These are phyloP conservation scores for Pilasporangium apinafurcum DNA, from an alignment of 352 stramenopile species.

Conservation along the genomic window DNA sequence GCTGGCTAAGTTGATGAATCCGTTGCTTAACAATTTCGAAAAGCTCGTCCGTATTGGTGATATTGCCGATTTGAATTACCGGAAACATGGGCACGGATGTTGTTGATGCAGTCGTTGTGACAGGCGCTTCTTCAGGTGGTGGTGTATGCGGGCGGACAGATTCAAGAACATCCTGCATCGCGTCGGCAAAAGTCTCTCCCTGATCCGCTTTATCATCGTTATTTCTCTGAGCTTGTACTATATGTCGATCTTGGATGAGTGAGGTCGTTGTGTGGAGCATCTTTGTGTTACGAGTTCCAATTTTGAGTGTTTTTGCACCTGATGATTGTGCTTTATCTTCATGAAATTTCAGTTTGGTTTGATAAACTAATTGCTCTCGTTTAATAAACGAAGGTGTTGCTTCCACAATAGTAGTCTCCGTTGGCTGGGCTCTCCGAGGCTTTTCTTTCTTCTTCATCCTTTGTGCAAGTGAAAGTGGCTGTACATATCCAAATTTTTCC, in stretches of 20 bases:
- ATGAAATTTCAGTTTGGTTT: slow-evolving; percentile 14
- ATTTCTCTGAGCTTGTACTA: background rate
- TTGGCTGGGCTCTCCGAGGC: background rate
- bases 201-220: background rate
- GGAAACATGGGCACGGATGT: slow-evolving; percentile 5
- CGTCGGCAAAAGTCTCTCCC: slow-evolving; percentile 11
- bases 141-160: slow-evolving; percentile 2
- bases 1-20: slow-evolving; percentile 21
- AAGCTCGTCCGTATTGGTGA: slow-evolving; percentile 44
- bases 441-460: slow-evolving; percentile 4
- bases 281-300: background rate
- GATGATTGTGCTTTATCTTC: too few relatives aligned
- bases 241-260: background rate
- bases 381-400: slow-evolving; percentile 34
- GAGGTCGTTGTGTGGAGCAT: background rate
- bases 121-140: slow-evolving; percentile 4
- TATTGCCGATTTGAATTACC: slow-evolving; percentile 26
- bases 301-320: background rate
- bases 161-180: slow-evolving; percentile 15
- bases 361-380: slow-evolving; percentile 25
- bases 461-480: background rate
- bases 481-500: slow-evolving; percentile 18
- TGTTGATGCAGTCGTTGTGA: background rate
- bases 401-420: slow-evolving; percentile 1
- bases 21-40: slow-evolving; percentile 45